Evolutionary conservation across 371 early-diverging fungal species (phyloP).

Genomic region (Rhizomucor miehei): DNA sequence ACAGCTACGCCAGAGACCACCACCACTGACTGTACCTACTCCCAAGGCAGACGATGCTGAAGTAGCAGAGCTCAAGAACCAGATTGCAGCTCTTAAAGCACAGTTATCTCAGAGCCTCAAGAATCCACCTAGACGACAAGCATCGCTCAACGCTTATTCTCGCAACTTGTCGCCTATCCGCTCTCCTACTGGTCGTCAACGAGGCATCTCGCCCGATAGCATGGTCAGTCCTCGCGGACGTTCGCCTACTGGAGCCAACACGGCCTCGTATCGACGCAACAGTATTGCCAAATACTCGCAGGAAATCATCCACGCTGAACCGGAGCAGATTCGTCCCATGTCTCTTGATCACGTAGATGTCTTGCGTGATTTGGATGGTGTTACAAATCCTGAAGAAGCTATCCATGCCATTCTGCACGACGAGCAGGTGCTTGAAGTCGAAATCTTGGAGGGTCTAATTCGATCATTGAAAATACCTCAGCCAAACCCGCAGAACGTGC

Average conservation of each 20-base stretch:
- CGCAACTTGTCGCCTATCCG: constrained; percentile 38
- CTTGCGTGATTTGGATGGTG: constrained; percentile 23
- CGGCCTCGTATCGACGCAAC: constrained; percentile 28
- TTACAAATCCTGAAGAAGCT: constrained; percentile 47
- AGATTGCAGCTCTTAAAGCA: constrained; percentile 52
- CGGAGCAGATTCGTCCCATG: constrained; percentile 39
- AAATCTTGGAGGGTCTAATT: constrained; percentile 86
- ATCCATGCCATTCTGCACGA: constrained; percentile 52
- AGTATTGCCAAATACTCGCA: constrained; percentile 19
- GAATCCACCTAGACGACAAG: constrained; percentile 41
- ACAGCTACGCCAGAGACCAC: constrained; percentile 52
- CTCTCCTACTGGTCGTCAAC: constrained; percentile 16
- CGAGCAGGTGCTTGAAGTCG: constrained; percentile 78
- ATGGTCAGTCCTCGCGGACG: constrained; percentile 30
- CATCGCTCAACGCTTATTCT: constrained; percentile 29
- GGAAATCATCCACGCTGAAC: constrained; percentile 14
- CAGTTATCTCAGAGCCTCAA: constrained; percentile 44
- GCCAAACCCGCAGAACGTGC: constrained; percentile 80
- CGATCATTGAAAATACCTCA: constrained; percentile 84
- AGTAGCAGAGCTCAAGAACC: constrained; percentile 46
- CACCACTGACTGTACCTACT: constrained; percentile 1
- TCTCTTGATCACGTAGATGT: constrained; percentile 36
- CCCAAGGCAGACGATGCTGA: constrained; percentile 23
- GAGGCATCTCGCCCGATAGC: constrained; percentile 35
- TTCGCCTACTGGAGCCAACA: constrained; percentile 32